phyloP scores from a whole-genome alignment of 108 stramenopile genomes.

The Bacterosira constricta region DNA sequence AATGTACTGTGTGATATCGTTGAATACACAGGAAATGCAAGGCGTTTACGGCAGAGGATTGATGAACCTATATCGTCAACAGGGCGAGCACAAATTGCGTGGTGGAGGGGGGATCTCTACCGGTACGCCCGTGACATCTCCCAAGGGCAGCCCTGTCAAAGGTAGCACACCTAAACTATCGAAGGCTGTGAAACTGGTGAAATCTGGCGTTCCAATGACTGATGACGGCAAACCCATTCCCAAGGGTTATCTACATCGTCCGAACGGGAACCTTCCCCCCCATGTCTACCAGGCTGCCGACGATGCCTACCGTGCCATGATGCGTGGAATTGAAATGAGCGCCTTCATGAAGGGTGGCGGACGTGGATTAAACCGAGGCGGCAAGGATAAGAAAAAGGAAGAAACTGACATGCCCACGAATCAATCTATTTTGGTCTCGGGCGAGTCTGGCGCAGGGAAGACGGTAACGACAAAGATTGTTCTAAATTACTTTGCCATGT shows the following conservation, averaged over 20 bases:
- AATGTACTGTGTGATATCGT: not conserved
- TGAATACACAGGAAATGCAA: constrained; percentile 29
- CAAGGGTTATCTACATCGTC: constrained; percentile 25
- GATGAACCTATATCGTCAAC: constrained; percentile 43
- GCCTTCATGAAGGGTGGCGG: constrained; percentile 25
- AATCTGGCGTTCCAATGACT: constrained; percentile 11
- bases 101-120: not conserved
- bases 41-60: constrained; percentile 39
- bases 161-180: no score
- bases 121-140: no score
- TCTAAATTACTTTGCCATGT: constrained; percentile 82
- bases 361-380: not conserved
- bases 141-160: no score
- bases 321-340: constrained; percentile 53
- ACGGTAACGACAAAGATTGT: constrained; percentile 89
- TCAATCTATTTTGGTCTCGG: constrained; percentile 79
- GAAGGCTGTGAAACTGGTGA: no score
- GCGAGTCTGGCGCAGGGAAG: constrained; percentile 90
- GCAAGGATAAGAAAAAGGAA: constrained; percentile 19
- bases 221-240: constrained; percentile 35
- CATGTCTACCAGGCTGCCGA: constrained; percentile 91
- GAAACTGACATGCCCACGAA: constrained; percentile 36
- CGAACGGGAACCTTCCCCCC: constrained; percentile 53
- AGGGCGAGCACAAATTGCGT: constrained; percentile 30
- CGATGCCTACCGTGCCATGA: constrained; percentile 89